Evolutionary conservation across 2,329 filamentous ascomycete genomes (phyloP), one percentile per base, ranked within the genome.

Genomic region (Colletotrichum sp.): DNA sequence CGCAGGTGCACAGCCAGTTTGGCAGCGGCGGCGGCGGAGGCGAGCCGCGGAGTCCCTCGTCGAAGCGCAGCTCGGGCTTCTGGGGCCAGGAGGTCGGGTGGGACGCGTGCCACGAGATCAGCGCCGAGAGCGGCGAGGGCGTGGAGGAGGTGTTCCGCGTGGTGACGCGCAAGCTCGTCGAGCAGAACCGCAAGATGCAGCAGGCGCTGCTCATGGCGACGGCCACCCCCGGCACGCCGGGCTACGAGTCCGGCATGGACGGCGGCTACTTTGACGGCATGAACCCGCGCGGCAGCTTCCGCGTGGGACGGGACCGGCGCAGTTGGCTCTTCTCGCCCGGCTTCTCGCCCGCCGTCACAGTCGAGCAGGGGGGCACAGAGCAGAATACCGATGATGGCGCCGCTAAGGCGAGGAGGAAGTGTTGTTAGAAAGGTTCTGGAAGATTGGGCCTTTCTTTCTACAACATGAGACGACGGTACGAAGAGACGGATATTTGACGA

Each of bases 31-130:
- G 43, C 43, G 86, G 82, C 16, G 86, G 82, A 13, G 85, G 85
- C 72, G 91, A 92, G 78, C 90, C 90, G 15, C 88, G 90, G 71
- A 92, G 89, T 77, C 92, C 92, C 60, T 90, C 88, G 80, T 92
- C 90, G 63, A 93, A 93, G 83, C 88, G 92, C 57, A 94, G 92
- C 80, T 94, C 92, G 48, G 94, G 94, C 3, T 95, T 96, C 85
- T 98, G 96, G 96, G 95, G 94, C 26, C 95, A 97, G 83, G 96
- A 98, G 82, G 93, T 96, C 8, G 96, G 96, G 68, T 99, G 96
- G 96, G 96, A 98, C 81, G 98, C 96, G 78, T 99, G 96, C 84
- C 97, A 99, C 84, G 97, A 99, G 87, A 96, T 99, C 82, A 96
- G 93, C 79, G 96, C 96, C 64, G 96, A 98, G 88, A 96, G 94